A percentile compares a stretch with the other conserved stretches of the same genome.
These are phyloP conservation scores for Glycine tomentella DNA, from an alignment of 306 rosid species.

Conservation along the genomic window DNA sequence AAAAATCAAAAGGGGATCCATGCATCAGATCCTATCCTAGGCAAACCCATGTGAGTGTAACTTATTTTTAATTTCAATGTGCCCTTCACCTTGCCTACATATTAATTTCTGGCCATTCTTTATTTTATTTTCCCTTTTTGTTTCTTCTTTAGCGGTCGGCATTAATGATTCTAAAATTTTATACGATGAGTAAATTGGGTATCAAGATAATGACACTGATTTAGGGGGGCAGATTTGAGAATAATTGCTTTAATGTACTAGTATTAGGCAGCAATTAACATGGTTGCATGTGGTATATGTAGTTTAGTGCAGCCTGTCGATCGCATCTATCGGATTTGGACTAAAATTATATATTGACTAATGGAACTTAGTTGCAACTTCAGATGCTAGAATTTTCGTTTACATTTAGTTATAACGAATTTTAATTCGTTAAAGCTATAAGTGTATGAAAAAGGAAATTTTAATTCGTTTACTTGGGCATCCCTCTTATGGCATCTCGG, in stretches of 20 bases:
- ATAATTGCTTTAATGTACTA: slow-evolving; percentile 49
- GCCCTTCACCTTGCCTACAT: slow-evolving; percentile 33
- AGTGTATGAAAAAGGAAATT: too few species aligned
- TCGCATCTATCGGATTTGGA: slow-evolving; percentile 31
- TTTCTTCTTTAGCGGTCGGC: slow-evolving; percentile 53
- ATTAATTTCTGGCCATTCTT: background rate
- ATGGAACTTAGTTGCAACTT: too few species aligned
- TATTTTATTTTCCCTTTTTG: background rate
- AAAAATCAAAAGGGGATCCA: background rate
- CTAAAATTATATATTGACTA: background rate
- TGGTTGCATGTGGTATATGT: slow-evolving; percentile 54
- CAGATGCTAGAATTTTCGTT: too few species aligned
- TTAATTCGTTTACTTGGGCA: too few species aligned
- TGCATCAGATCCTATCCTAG: slow-evolving; percentile 48
- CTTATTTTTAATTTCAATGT: slow-evolving; percentile 28
- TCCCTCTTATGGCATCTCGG: too few species aligned
- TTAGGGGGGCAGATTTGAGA: slow-evolving; percentile 37
- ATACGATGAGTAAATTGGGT: background rate
- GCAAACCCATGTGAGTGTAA: slow-evolving; percentile 64
- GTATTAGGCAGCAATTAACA: slow-evolving; percentile 48
- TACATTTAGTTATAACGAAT: too few species aligned
- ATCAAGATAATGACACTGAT: background rate
- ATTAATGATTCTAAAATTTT: slow-evolving; percentile 19
- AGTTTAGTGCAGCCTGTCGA: background rate
- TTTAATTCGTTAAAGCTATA: too few species aligned